These are phyloP conservation scores for Pythium rishiriense DNA, from an alignment of 352 stramenopile genomes.

Conservation along the genomic window DNA sequence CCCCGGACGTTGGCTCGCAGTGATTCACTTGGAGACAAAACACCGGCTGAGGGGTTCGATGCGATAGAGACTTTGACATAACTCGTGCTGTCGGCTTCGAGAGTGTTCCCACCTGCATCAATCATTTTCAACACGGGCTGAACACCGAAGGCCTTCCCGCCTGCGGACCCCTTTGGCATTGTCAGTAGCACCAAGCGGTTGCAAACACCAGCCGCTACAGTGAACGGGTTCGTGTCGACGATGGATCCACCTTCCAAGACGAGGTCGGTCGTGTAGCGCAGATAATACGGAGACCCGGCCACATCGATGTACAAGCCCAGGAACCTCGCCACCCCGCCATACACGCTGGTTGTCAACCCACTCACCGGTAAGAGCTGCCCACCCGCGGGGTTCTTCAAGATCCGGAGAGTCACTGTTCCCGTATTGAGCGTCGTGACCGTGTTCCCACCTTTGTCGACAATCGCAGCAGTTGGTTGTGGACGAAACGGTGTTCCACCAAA, in stretches of 20 bases:
- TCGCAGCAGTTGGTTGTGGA: conserved; percentile 67
- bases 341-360: conserved; percentile 56
- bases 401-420: conserved; percentile 61
- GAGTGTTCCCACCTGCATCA: conserved; percentile 68
- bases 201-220: conserved; percentile 58
- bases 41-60: conserved; percentile 67
- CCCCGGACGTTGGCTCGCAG: conserved; percentile 43
- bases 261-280: conserved; percentile 70
- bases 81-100: conserved; percentile 69
- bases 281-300: conserved; percentile 71
- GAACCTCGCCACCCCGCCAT: conserved; percentile 58
- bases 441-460: conserved; percentile 84
- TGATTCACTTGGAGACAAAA: conserved; percentile 42
- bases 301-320: conserved; percentile 70
- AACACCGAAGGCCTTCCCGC: conserved; percentile 68
- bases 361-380: conserved; percentile 50
- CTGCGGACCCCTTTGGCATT: conserved; percentile 40
- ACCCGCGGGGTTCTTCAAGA: conserved; percentile 60
- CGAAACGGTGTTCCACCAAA: conserved; percentile 75
- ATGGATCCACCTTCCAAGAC: conserved; percentile 45
- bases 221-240: conserved; percentile 79
- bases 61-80: conserved; percentile 62
- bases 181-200: conserved; percentile 49
- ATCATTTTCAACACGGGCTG: conserved; percentile 81
- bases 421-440: conserved; percentile 43